Percentiles rank a stretch among this genome's conserved stretches.
phyloP scores from a whole-genome alignment of 108 stramenopile genomes.

The Pseudonitzschia multistriata region DNA sequence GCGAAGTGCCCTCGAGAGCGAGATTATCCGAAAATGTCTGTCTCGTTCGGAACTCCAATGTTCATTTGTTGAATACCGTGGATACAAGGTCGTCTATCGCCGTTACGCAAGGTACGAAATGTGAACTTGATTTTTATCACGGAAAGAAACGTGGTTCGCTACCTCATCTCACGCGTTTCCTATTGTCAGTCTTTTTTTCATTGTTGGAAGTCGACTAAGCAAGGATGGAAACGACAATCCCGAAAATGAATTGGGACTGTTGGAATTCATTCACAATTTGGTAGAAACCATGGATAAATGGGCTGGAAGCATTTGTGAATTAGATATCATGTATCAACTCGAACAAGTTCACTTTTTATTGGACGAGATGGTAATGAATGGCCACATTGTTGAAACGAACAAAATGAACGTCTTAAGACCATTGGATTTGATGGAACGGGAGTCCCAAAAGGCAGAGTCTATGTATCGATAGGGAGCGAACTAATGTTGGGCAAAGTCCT shows the following conservation, averaged over 20 bases:
- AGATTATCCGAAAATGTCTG: slow-evolving; percentile 94
- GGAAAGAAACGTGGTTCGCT: not conserved
- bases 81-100: slow-evolving; percentile 92
- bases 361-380: slow-evolving; percentile 97
- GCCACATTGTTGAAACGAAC: slow-evolving; percentile 90
- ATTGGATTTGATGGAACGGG: slow-evolving; percentile 88
- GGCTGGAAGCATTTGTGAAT: slow-evolving; percentile 72
- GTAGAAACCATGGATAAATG: slow-evolving; percentile 92
- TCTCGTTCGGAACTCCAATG: slow-evolving; percentile 91
- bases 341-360: slow-evolving; percentile 95
- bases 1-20: slow-evolving; percentile 88
- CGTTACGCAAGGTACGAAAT: slow-evolving; percentile 67
- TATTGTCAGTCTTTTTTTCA: slow-evolving; percentile 83
- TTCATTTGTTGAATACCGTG: slow-evolving; percentile 94
- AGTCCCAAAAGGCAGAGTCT: slow-evolving; percentile 78
- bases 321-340: slow-evolving; percentile 97
- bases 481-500: not conserved
- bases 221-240: slow-evolving; percentile 71
- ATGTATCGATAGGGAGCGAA: slow-evolving; percentile 74
- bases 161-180: not conserved
- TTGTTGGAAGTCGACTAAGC: slow-evolving; percentile 91
- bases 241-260: slow-evolving; percentile 92
- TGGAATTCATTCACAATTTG: slow-evolving; percentile 94
- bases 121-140: not conserved
- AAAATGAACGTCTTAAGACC: slow-evolving; percentile 85